phyloP scores from a whole-genome alignment of 352 stramenopile genomes.

The Aphanomyces astaci region DNA sequence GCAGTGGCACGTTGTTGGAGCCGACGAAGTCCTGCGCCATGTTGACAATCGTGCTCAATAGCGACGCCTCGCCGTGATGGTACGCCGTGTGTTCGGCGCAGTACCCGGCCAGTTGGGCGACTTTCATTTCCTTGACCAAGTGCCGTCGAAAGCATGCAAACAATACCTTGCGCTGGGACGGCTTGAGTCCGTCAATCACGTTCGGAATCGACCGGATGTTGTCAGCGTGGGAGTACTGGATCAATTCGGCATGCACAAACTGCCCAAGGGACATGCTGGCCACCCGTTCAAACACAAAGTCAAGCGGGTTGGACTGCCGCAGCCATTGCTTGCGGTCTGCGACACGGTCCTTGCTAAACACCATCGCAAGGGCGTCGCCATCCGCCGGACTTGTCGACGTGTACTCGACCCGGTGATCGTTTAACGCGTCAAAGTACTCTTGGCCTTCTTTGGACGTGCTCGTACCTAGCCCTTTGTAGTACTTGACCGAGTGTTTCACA shows the following conservation, averaged over 20 bases:
- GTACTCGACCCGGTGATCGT: conserved; percentile 92
- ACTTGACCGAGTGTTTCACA: conserved; percentile 96
- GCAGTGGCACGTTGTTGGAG: conserved; percentile 97
- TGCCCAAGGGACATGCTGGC: conserved; percentile 89
- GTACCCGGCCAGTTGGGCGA: conserved; percentile 98
- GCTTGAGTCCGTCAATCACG: conserved; percentile 96
- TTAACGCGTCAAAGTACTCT: conserved; percentile 97
- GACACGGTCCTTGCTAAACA: conserved; percentile 96
- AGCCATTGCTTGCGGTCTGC: conserved; percentile 96
- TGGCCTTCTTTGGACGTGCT: conserved; percentile 95
- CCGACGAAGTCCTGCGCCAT: conserved; percentile 99
- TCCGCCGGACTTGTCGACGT: conserved; percentile 58
- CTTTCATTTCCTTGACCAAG: conserved; percentile 98
- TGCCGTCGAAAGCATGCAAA: conserved; percentile 98
- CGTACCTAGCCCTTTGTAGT: conserved; percentile 99
- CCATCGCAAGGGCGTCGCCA: conserved; percentile 96
- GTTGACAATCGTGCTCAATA: conserved; percentile 97
- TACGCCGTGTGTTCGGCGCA: conserved; percentile 96
- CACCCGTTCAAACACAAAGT: conserved; percentile 90
- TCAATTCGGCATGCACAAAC: conserved; percentile 99
- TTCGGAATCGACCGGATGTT: conserved; percentile 94
- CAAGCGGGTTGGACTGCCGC: conserved; percentile 71
- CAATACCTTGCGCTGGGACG: conserved; percentile 96
- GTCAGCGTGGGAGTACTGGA: conserved; percentile 97
- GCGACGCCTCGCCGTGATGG: conserved; percentile 97